Base-by-base conservation (phyloP, 345 rosid species). In the Limnanthes douglasii region DNA sequence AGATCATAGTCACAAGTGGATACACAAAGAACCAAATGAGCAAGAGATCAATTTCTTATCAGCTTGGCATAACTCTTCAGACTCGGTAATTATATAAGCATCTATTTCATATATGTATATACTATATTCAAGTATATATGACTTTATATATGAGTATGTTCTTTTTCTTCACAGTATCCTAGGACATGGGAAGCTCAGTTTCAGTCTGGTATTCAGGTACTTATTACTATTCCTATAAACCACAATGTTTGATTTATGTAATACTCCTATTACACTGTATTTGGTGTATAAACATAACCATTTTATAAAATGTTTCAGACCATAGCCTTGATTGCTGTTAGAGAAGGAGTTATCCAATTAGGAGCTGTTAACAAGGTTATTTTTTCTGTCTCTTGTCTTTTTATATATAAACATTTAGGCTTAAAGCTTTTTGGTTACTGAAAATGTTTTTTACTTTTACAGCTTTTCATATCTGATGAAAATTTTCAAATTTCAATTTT, bases 101-200 rank as follows among this genome's bases (percentile, higher is more conserved):
- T 31, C 33, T 26, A 15, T 11, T n/a, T n/a, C n/a, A n/a, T n/a
- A n/a, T n/a, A n/a, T n/a, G n/a, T n/a, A n/a, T n/a, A n/a, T n/a
- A n/a, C n/a, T n/a, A n/a, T n/a, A n/a, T n/a, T n/a, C 12, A 21
- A 0, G 12, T 10, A 16, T 18, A 15, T 4, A 26, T 2, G 10
- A 5, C 19, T 19, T 12, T 10, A 20, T 31, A 8, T 11, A 6
- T 37, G 13, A 11, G 15, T 31, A 18, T 5, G 15, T n/a, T 15
- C 20, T 6, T 39, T 34, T 15, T 39, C 17, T 59, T 21, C 46
- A 33, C 70, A 88, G 95, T 73, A 72, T 30, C 97, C 97, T 33
- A 74, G 92, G 73, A 83, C 97, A 45, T 88, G 97, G 97, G 97
- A 83, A 57, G 95, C 95, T 33, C 97, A 88, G 72, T 88, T 88